These are phyloP conservation scores for Goniomonas avonlea DNA, from an alignment of 78 protist genomes.

Conservation along the genomic window DNA sequence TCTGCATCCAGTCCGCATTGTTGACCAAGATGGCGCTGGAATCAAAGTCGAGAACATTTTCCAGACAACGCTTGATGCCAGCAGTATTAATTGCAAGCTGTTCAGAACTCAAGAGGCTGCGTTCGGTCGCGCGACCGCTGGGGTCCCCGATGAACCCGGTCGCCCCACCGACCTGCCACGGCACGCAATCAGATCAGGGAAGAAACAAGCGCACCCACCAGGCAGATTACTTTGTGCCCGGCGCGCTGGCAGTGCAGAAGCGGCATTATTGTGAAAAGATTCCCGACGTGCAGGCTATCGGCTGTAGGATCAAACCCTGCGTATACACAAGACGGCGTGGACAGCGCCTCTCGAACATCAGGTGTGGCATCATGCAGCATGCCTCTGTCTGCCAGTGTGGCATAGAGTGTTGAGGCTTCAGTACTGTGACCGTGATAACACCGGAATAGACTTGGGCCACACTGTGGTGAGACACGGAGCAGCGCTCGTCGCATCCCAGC, in stretches of 20 bases:
- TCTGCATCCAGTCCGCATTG: slow-evolving; percentile 75
- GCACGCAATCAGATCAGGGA: not conserved
- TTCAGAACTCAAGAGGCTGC: slow-evolving; percentile 48
- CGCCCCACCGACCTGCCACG: slow-evolving; percentile 69
- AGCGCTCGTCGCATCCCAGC: too few species aligned
- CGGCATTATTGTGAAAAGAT: slow-evolving; percentile 53
- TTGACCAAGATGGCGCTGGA: slow-evolving; percentile 42
- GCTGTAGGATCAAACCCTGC: slow-evolving; percentile 84
- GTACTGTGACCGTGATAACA: too few species aligned
- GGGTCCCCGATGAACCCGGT: slow-evolving; percentile 83
- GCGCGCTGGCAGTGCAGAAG: slow-evolving; percentile 39
- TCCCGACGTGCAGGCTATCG: slow-evolving; percentile 78
- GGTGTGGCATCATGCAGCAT: too few species aligned
- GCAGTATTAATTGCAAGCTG: too few species aligned
- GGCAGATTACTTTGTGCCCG: slow-evolving; percentile 27
- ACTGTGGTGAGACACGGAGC: too few species aligned
- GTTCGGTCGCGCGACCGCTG: slow-evolving; percentile 60
- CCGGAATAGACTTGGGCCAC: too few species aligned
- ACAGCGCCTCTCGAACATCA: too few species aligned
- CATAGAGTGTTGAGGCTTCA: too few species aligned
- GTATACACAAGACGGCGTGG: too few species aligned
- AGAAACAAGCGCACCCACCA: slow-evolving; percentile 8
- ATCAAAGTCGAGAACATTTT: not conserved
- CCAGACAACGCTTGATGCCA: too few species aligned
- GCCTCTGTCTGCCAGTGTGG: too few species aligned